Evolutionary conservation across 202 grass and related monocot genomes (phyloP), one percentile per base, ranked within the genome.

Genomic region (Zoysia matrella): DNA sequence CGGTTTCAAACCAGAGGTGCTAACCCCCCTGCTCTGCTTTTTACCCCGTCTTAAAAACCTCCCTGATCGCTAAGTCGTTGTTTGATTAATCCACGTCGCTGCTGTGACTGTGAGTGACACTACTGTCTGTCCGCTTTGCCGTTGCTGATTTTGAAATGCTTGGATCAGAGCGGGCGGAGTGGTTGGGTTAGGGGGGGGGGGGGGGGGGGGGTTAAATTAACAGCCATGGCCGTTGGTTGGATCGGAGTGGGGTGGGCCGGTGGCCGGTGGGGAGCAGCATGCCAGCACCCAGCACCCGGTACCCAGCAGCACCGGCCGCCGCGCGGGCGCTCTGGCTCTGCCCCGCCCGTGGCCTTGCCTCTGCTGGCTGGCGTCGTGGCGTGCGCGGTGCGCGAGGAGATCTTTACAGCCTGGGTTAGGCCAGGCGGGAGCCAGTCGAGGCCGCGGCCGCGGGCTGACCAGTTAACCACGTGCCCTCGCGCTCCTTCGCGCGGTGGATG

Each of bases 101-200:
- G 39, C 43, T 14, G 39, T 3, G 58, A 36, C 2, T 9, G 5
- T 0, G 42, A 11, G 22, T 30, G 22, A 30, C 22, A 30, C 22
- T 30, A 0, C 12, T n/a, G 67, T 61, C 10, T 16, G 65, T 41
- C 65, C 39, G 36, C 62, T 65, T 43, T 52, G 45, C 22, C 8
- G 40, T 55, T 12, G 8, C 45, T 10, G 79, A 30, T 78, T 87
- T 87, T 83, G 74, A 76, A 81, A 65, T 60, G 67, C 48, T 50
- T 58, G 60, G 68, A 14, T 68, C 12, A 77, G 16, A 82, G 78
- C 65, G 60, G 79, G 58, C 46, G 36, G 47, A 80, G 76, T 82
- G 60, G 82, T 85, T 89, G 87, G 77, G 64, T 85, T 3, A 69
- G 52, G 82, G 77, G 70, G 44, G 36, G 42, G 72, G n/a, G n/a